These are phyloP conservation scores for Cryptococcus wingfieldii DNA, from an alignment of 1,284 basidiomycete species.

Conservation along the genomic window DNA sequence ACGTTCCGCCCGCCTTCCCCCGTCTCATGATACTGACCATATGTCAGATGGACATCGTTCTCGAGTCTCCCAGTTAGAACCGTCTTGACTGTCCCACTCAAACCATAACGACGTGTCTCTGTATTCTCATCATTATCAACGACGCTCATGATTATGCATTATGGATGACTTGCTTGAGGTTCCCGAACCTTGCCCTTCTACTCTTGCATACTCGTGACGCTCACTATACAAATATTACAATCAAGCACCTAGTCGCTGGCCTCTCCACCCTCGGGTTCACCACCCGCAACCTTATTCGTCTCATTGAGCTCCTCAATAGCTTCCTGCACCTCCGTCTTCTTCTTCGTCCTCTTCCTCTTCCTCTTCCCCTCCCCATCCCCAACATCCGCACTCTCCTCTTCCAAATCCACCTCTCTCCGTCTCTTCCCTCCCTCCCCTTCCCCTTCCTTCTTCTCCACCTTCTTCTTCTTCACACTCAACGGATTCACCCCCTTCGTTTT, in stretches of 20 bases:
- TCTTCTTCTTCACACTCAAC: constrained; percentile 87
- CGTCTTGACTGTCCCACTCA: neutral
- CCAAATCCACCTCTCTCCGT: constrained; percentile 9
- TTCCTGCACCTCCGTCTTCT: constrained; percentile 35
- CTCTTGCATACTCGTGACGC: neutral
- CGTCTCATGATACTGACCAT: constrained; percentile 2
- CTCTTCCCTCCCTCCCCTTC: constrained; percentile 9
- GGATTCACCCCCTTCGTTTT: constrained; percentile 87
- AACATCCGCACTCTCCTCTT: constrained; percentile 7
- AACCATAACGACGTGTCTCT: neutral
- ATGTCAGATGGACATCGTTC: constrained; percentile 40
- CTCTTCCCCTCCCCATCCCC: constrained; percentile 23
- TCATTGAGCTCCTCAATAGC: constrained; percentile 37
- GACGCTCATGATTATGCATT: neutral
- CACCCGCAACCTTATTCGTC: neutral
- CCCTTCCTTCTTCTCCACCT: constrained; percentile 20
- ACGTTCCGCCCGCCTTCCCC: constrained; percentile 13
- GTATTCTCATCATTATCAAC: neutral
- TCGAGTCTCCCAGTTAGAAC: constrained; percentile 35
- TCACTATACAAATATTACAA: neutral
- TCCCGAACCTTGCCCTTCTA: neutral
- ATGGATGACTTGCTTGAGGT: neutral
- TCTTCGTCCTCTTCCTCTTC: constrained; percentile 37
- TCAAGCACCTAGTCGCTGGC: neutral
- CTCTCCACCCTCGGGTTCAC: neutral